Base-by-base conservation (phyloP, 345 rosid species). In the Populus deltoides region DNA sequence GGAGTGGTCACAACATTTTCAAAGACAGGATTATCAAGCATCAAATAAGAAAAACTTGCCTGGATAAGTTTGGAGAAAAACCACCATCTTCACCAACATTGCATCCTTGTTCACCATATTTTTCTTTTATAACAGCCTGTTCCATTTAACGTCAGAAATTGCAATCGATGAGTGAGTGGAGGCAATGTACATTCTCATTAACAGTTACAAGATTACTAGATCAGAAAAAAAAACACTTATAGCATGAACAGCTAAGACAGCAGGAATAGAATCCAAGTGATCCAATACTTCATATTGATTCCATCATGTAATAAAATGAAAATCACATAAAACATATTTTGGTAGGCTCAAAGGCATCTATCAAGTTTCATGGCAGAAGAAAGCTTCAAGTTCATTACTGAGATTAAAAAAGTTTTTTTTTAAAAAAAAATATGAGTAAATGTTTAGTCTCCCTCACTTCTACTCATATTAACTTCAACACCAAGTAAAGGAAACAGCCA, bases 51-150 rank as follows among this genome's bases (percentile, higher is more conserved):
- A 65, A 73, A 39, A 77, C 86, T 79, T 79, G 88, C 99, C 97
- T 93, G 57, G 95, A 91, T 73, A 96, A 89, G 83, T 92, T 89
- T 51, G 99, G 99, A 85, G 93, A 88, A 83, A 96, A 90, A 78
- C 99, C 99, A 83, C 99, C 98, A 87, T 89, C 97, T 78, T 91
- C 97, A 79, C 97, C 97, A 83, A 88, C 94, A 86, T 89, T 93
- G 83, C 98, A 93, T 78, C 89, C 98, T 81, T 80, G 82, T 24
- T 77, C 81, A 83, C 92, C 97, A 81, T 87, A 86, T 85, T 88
- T 96, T 89, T 96, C 97, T 61, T 86, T 75, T 83, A 96, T 88
- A 81, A 93, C 94, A 85, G 91, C 98, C 99, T 96, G 90, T 68
- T 69, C 77, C 81, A 79, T 83, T 82, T 76, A 83, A 82, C 75